Evolutionary conservation across 768 basidiomycete species (phyloP).

Genomic region (Suillus ampliporus): DNA sequence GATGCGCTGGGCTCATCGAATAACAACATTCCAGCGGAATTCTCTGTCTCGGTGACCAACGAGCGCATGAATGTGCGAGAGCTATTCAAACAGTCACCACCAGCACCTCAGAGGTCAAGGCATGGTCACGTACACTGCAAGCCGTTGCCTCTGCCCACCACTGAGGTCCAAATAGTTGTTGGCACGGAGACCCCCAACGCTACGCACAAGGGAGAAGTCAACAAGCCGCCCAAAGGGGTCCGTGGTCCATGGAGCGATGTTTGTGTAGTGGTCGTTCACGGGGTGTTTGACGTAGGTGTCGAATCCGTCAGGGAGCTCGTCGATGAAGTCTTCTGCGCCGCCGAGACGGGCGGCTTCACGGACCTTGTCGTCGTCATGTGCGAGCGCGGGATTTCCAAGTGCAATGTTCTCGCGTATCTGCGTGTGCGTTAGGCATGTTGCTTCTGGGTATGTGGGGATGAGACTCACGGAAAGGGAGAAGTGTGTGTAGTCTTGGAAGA

Average conservation of each 20-base stretch:
- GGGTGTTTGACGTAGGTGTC: slow-evolving; percentile 76
- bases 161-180: slow-evolving; percentile 48
- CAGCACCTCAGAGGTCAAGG: background rate
- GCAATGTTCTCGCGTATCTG: slow-evolving; percentile 82
- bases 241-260: slow-evolving; percentile 66
- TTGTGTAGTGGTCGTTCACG: slow-evolving; percentile 64
- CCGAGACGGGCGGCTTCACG: slow-evolving; percentile 70
- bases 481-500: slow-evolving; percentile 82
- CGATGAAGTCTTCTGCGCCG: slow-evolving; percentile 71
- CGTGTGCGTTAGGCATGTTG: background rate
- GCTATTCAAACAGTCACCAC: slow-evolving; percentile 34
- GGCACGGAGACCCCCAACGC: slow-evolving; percentile 47
- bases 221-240: slow-evolving; percentile 66
- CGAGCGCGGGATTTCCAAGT: slow-evolving; percentile 66
- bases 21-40: slow-evolving; percentile 61
- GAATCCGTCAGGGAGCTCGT: slow-evolving; percentile 66
- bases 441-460: background rate
- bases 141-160: slow-evolving; percentile 77
- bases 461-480: slow-evolving; percentile 74
- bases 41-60: slow-evolving; percentile 46
- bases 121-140: slow-evolving; percentile 58
- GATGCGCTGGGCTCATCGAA: slow-evolving; percentile 80
- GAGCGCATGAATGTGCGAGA: slow-evolving; percentile 76
- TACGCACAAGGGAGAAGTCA: slow-evolving; percentile 51
- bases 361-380: slow-evolving; percentile 59